These are phyloP conservation scores for Colletotrichum kahawae DNA, from an alignment of 2,329 filamentous ascomycete species.

Conservation along the genomic window DNA sequence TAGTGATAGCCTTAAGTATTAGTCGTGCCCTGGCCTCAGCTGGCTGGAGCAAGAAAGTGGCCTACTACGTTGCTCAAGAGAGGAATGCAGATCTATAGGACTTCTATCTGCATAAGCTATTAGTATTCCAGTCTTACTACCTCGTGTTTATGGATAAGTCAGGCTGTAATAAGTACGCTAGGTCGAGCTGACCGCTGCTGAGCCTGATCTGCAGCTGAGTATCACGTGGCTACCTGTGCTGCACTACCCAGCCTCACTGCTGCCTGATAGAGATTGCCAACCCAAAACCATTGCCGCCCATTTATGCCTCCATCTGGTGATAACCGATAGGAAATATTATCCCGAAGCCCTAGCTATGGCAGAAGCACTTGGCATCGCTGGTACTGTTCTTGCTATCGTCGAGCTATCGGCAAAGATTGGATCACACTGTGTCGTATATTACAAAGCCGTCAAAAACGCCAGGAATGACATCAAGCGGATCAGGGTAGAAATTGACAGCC, in stretches of 20 bases:
- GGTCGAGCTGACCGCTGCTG: too few species aligned
- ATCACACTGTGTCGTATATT: constrained; percentile 40
- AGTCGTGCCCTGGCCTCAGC: not conserved
- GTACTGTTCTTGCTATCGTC: constrained; percentile 41
- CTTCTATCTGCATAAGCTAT: not conserved
- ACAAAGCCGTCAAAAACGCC: constrained; percentile 34
- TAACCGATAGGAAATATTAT: too few species aligned
- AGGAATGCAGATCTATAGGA: not conserved
- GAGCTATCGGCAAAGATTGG: constrained; percentile 40
- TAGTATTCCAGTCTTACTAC: not conserved
- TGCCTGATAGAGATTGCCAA: too few species aligned
- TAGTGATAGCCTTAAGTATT: not conserved
- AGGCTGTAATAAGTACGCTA: not conserved
- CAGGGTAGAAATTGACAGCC: constrained; percentile 27
- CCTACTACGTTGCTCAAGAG: not conserved
- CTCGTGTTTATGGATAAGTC: not conserved
- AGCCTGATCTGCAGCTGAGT: too few species aligned
- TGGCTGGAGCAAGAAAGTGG: not conserved
- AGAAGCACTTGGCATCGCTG: constrained; percentile 36
- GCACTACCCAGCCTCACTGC: too few species aligned
- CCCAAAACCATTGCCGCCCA: too few species aligned
- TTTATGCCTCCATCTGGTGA: too few species aligned
- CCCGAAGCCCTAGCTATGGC: too few species aligned
- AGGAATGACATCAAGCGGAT: constrained; percentile 36
- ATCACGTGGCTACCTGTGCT: too few species aligned